Evolutionary conservation across 2,329 filamentous ascomycete species (phyloP), one percentile per base, ranked within the genome.

Genomic region (Xylariaceae sp.): DNA sequence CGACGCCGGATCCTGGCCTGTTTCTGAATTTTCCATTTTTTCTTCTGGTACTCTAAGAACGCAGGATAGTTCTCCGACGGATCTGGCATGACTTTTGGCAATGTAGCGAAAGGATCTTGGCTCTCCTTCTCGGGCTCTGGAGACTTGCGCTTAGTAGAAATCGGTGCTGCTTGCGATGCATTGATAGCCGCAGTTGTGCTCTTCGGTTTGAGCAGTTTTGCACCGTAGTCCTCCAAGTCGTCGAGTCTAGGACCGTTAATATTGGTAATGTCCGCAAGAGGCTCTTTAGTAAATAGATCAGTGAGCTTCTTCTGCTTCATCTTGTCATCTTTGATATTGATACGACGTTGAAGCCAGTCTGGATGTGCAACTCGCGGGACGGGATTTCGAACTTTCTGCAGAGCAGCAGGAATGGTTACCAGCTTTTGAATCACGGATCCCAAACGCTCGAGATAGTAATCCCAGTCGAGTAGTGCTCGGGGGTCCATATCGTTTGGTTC

Each of bases 261-360:
- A 78, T 94, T 69, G 62, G 80, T 75, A 70, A 88, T 85, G 55
- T 92, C 87, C 11, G 82, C 79, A 20, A 95, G 66, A 0, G 88
- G 86, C 37, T 75, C 81, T 63, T 85, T 86, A 60, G 63, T 37
- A 21, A 98, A 95, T 57, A 95, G 73, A 60, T 97, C 93, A 0
- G 92, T 98, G 74, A 99, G 86, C 70, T 98, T 98, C 72, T 91
- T 95, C 70, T 99, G 93, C 73, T 98, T 95, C 76, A 97, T 85
- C 64, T 86, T 91, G 69, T 99, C 93, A 46, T 98, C 93, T 66
- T 96, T 97, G 65, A 86, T 85, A 55, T 93, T 88, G 67, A 98
- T 96, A 42, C 92, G 80, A 48, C 89, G 82, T 60, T 96, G 90
- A 25, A 99, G 77, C 93, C 93, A 99, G 44, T 98, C 94, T 0